Evolutionary conservation across 352 stramenopile species (phyloP).

Genomic region (Globisporangium orthogonon): DNA sequence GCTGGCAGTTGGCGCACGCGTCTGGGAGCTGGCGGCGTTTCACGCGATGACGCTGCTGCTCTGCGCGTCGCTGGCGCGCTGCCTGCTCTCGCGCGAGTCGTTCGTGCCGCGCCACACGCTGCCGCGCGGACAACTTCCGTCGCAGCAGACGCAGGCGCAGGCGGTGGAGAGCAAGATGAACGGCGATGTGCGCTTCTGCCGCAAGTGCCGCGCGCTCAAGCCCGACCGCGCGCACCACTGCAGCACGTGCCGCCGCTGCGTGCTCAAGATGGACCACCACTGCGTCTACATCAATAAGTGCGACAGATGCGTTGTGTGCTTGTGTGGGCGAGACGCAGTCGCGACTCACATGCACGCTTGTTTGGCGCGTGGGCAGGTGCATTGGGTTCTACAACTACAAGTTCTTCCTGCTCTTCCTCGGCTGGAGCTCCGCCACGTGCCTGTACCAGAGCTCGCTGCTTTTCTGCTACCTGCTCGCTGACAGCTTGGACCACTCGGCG

Average conservation of each 20-base stretch:
- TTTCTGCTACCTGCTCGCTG: constrained; percentile 51
- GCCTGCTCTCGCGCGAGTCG: constrained; percentile 45
- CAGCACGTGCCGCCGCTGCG: constrained; percentile 63
- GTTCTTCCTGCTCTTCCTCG: constrained; percentile 83
- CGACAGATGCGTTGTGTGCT: constrained; percentile 1
- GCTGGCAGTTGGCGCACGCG: constrained; percentile 17
- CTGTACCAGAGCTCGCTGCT: constrained; percentile 62
- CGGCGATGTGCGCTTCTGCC: constrained; percentile 55
- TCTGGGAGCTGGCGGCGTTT: constrained; percentile 40
- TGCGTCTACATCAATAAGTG: constrained; percentile 89
- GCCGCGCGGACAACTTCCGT: constrained; percentile 1
- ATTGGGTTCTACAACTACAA: constrained; percentile 90
- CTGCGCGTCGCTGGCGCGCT: constrained; percentile 49
- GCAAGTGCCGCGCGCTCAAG: constrained; percentile 72
- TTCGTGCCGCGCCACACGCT: constrained; percentile 34
- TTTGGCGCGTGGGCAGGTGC: constrained; percentile 29
- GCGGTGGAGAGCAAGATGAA: constrained; percentile 69
- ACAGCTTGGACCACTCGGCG: constrained; percentile 42
- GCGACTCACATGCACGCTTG: neutral
- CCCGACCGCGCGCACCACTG: constrained; percentile 81
- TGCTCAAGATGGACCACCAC: constrained; percentile 88
- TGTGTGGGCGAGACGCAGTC: neutral
- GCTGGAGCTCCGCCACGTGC: constrained; percentile 62
- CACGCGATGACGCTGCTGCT: constrained; percentile 51
- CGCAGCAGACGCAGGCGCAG: neutral